Conservation (phyloP, 139 green algal genomes). For the Chlamydomonas sphaeroides region DNA sequence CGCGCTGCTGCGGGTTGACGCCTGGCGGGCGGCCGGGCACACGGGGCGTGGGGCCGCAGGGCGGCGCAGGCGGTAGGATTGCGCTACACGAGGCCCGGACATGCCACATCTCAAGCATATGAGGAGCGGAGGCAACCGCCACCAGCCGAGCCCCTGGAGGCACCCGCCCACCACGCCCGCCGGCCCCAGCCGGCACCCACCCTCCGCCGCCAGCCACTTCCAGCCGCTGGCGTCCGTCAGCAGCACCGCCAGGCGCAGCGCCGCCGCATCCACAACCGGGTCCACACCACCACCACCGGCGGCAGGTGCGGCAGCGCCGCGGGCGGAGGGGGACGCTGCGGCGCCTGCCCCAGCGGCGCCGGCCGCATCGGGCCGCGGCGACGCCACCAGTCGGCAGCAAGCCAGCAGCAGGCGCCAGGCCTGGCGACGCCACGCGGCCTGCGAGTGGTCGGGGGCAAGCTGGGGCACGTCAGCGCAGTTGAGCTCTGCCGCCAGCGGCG, state of each 20-base stretch:
- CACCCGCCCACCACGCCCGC: too few relatives aligned
- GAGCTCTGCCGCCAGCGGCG: too few relatives aligned
- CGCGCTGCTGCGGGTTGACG: neutral
- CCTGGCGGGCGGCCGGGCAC: too few relatives aligned
- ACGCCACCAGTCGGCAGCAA: slow-evolving; percentile 39
- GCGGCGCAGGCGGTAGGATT: too few relatives aligned
- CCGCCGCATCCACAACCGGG: slow-evolving; percentile 55
- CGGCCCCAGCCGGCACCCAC: neutral
- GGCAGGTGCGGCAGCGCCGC: neutral
- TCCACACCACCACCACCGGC: neutral
- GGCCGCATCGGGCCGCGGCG: neutral
- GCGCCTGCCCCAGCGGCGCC: neutral
- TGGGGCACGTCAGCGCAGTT: too few relatives aligned
- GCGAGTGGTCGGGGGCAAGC: too few relatives aligned
- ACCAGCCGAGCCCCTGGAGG: too few relatives aligned
- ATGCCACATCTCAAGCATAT: too few relatives aligned
- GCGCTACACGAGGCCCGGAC: too few relatives aligned
- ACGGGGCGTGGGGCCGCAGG: too few relatives aligned
- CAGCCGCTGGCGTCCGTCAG: slow-evolving; percentile 41
- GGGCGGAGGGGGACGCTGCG: neutral
- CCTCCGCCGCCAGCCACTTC: slow-evolving; percentile 14
- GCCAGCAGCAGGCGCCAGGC: slow-evolving; percentile 47
- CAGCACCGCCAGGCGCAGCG: slow-evolving; percentile 53
- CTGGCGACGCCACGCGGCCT: slow-evolving; percentile 44
- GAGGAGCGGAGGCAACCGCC: too few relatives aligned